Base-by-base conservation (phyloP, 129 eudicot genomes). In the Kitagawia praeruptora region DNA sequence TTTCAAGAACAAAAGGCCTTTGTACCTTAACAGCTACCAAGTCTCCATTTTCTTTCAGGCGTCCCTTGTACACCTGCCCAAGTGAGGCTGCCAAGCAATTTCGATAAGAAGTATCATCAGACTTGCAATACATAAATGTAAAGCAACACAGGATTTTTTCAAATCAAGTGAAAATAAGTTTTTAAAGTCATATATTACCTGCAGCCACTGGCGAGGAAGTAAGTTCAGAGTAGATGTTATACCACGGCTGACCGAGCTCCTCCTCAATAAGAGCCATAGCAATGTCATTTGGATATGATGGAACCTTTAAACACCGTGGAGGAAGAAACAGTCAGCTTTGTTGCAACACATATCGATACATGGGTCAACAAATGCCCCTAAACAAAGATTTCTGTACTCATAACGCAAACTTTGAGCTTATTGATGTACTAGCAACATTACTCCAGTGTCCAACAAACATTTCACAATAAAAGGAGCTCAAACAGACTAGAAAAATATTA, bases 151-250 rank as follows among this genome's bases (percentile, higher is more conserved):
- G 54, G 61, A 2, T 0, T 46, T 53, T 56, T 76, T 54, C 56
- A 51, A n/a, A 27, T 41, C 34, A 2, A 42, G 46, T 47, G 21
- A 7, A 42, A 16, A 15, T 16, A 37, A 41, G 37, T 78, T 9
- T n/a, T 67, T 67, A 15, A 51, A 53, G 40, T 45, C 61, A 78
- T 45, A 45, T 79, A 75, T 86, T 90, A 96, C 99, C 99, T 81
- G 99, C 99, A 28, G 99, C 99, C 39, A 96, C 92, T 4, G 99
- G 99, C 8, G 99, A 96, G n/a, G 99, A 80, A 66, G 99, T 90
- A 80, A 96, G 97, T 74, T 96, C 99, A 51, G 97, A 93, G 86
- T 96, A 96, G 70, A 92, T 76, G 78, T 96, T 84, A 75, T 87
- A 86, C 98, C 99, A 96, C 27, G 99, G 98, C 81, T 87, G 84